Evolutionary conservation across 2,329 filamentous ascomycete species (phyloP).

Genomic region (Stenocarpella maydis): DNA sequence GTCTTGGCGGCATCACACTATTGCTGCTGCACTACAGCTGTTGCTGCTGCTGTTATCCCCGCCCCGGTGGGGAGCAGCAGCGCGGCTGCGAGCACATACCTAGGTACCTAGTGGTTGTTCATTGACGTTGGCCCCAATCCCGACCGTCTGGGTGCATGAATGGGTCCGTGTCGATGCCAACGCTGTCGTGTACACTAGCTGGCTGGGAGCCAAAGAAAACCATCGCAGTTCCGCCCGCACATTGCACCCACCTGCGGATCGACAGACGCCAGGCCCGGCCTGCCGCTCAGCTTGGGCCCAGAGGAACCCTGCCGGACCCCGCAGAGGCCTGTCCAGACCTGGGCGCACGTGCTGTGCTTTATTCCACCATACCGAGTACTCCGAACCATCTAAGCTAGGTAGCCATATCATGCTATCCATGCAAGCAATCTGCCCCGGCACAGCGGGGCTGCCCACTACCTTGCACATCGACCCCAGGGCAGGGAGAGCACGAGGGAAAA

Average conservation of each 20-base stretch:
- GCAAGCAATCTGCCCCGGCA: background rate
- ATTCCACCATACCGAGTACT: no score
- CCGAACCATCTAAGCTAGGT: no score
- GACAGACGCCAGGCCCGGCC: background rate
- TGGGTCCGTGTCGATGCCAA: background rate
- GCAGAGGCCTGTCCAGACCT: conserved; percentile 3
- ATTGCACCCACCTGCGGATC: background rate
- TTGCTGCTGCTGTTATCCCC: background rate
- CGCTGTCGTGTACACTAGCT: background rate
- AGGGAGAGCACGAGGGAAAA: no score
- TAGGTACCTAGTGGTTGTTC: no score
- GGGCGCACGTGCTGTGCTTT: conserved; percentile 12
- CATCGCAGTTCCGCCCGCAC: background rate
- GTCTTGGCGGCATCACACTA: background rate
- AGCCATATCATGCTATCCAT: background rate
- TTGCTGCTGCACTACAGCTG: background rate
- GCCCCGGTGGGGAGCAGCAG: no score
- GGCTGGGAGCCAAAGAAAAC: background rate
- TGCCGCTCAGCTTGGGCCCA: background rate
- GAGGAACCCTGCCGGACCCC: conserved; percentile 4
- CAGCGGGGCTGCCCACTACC: no score
- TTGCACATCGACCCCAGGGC: no score
- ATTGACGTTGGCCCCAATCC: background rate
- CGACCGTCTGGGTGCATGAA: background rate
- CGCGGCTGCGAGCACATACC: no score